Conservation (phyloP, 805 yeast species). For the Sporopachydermia lactativora region DNA sequence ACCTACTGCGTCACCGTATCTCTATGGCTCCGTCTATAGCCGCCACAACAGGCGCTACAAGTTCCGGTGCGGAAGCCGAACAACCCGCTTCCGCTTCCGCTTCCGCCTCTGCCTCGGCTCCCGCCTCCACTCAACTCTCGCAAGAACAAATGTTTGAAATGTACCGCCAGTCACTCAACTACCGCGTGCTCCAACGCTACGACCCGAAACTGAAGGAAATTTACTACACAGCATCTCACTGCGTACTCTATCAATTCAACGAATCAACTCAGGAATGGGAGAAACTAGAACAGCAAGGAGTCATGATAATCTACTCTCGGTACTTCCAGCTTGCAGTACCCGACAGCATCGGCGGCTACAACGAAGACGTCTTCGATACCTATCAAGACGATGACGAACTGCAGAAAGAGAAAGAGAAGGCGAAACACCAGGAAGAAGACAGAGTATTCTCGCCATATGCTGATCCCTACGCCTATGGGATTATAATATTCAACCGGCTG, state of each 20-base stretch:
- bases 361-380: constrained; percentile 9
- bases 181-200: constrained; percentile 19
- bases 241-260: constrained; percentile 25
- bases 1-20: too few species aligned
- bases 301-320: constrained; percentile 24
- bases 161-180: constrained; percentile 15
- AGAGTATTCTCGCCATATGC: not conserved
- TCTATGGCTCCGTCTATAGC: not conserved
- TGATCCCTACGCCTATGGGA: constrained; percentile 20
- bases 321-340: not conserved
- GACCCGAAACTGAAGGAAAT: constrained; percentile 22
- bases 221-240: constrained; percentile 23
- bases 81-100: too few species aligned
- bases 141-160: not conserved
- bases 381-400: not conserved
- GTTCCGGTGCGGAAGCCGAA: too few species aligned
- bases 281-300: constrained; percentile 23
- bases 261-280: constrained; percentile 21
- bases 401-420: not conserved
- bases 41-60: too few species aligned
- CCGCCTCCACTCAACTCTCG: not conserved
- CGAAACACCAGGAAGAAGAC: not conserved
- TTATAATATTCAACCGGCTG: constrained; percentile 22
- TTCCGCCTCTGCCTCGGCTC: too few species aligned
- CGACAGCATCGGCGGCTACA: constrained; percentile 4